These are phyloP conservation scores for Secale cereale DNA, from an alignment of 176 grass and related monocot genomes.

Conservation along the genomic window DNA sequence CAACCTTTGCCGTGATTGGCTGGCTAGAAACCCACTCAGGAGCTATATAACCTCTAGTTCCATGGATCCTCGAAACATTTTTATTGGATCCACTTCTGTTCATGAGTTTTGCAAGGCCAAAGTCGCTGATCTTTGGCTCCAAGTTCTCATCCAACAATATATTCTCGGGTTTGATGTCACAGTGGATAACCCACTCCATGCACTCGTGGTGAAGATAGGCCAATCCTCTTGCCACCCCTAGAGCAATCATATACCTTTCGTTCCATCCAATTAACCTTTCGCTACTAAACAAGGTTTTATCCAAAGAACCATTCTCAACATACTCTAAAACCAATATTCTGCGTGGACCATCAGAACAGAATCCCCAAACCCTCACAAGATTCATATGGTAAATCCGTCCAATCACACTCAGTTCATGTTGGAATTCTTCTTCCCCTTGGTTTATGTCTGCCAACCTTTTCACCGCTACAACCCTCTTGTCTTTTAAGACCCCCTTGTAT, in stretches of 20 bases:
- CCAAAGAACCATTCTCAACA: neutral
- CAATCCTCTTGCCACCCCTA: slow-evolving; percentile 2
- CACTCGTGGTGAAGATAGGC: neutral
- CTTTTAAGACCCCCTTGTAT: neutral
- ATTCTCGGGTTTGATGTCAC: neutral
- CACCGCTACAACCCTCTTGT: neutral
- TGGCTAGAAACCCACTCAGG: neutral
- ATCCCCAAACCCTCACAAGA: slow-evolving; percentile 3
- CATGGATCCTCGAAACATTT: neutral
- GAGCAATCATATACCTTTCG: neutral
- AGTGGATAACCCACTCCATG: neutral
- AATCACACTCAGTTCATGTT: neutral
- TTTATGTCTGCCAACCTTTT: neutral
- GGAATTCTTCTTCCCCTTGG: neutral
- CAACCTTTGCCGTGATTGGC: neutral
- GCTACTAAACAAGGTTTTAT: neutral
- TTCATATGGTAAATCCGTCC: neutral
- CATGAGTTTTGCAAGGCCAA: neutral
- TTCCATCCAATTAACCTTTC: neutral
- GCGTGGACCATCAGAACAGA: neutral
- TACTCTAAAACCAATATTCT: neutral
- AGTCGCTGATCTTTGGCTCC: neutral
- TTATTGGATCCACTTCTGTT: neutral
- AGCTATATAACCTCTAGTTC: neutral
- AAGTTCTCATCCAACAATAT: neutral